These are phyloP conservation scores for Coemansia sp. DNA, from an alignment of 192 early-diverging fungal species.

Conservation along the genomic window DNA sequence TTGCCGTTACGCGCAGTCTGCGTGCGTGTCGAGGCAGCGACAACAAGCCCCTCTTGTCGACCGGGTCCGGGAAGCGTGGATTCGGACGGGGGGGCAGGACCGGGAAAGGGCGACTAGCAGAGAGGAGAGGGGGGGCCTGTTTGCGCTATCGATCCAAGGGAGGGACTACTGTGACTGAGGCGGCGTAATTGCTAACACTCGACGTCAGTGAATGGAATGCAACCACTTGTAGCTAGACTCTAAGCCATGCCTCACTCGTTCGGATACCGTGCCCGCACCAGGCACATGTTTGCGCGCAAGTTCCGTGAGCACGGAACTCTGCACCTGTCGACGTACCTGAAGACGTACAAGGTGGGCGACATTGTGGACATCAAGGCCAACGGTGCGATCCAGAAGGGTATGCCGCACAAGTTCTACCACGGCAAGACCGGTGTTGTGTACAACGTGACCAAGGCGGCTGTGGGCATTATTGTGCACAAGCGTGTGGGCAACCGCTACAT, in stretches of 20 bases:
- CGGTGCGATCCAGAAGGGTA: constrained; percentile 98
- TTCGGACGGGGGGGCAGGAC: no score
- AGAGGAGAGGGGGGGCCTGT: no score
- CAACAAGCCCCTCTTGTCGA: no score
- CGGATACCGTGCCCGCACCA: constrained; percentile 95
- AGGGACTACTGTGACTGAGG: no score
- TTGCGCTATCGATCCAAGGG: no score
- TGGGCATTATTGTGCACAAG: constrained; percentile 99
- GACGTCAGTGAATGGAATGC: no score
- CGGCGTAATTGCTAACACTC: no score
- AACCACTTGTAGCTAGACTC: background rate
- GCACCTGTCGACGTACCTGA: constrained; percentile 94
- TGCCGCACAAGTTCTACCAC: constrained; percentile 99
- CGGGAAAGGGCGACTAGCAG: no score
- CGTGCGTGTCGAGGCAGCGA: background rate
- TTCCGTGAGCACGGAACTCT: constrained; percentile 94
- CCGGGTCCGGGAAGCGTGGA: no score
- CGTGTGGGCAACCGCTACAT: constrained; percentile 95
- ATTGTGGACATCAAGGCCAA: constrained; percentile 99
- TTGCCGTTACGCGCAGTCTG: background rate
- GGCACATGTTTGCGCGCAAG: constrained; percentile 95
- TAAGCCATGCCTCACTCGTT: constrained; percentile 72
- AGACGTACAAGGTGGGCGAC: constrained; percentile 98
- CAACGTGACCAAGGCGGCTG: constrained; percentile 99
- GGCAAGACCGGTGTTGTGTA: constrained; percentile 97